Percentiles rank a stretch among this genome's conserved stretches.
phyloP scores from a whole-genome alignment of 768 basidiomycete genomes.

The Hygrocybe punicea region DNA sequence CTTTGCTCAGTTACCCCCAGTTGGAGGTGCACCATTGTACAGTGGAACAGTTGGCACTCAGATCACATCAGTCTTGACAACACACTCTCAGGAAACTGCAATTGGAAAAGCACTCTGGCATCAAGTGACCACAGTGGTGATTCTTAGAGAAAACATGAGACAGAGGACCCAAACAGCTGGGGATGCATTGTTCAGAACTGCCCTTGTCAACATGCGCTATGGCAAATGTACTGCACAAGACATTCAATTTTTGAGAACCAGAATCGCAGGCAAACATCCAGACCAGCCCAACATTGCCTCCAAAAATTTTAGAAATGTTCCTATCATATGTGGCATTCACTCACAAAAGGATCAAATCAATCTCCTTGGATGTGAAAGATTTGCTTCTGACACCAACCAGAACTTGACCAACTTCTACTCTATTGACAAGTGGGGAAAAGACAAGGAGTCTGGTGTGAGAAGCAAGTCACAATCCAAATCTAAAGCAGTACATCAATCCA shows the following conservation, averaged over 20 bases:
- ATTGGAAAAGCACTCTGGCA: too few relatives aligned
- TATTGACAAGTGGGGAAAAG: constrained; percentile 1
- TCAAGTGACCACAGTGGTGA: too few relatives aligned
- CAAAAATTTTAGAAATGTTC: constrained; percentile 18
- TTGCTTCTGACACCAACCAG: constrained; percentile 22
- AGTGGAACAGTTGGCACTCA: not conserved
- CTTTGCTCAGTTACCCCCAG: constrained; percentile 44
- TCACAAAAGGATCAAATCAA: constrained; percentile 24
- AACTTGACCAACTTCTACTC: constrained; percentile 10
- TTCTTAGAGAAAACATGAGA: constrained; percentile 16
- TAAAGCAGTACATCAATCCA: not conserved
- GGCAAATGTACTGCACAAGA: constrained; percentile 23
- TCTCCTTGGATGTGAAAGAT: constrained; percentile 14
- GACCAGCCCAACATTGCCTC: constrained; percentile 4
- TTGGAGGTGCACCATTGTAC: constrained; percentile 13
- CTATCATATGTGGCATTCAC: constrained; percentile 25
- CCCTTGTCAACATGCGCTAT: constrained; percentile 26
- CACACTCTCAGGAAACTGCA: too few relatives aligned
- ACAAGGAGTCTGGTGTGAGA: not conserved
- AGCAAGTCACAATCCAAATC: not conserved
- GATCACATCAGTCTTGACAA: not conserved
- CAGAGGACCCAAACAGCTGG: constrained; percentile 9
- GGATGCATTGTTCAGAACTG: constrained; percentile 19
- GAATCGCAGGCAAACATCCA: constrained; percentile 6
- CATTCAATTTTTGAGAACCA: constrained; percentile 15